phyloP scores from a whole-genome alignment of 768 basidiomycete species.

The Lactarius sp. region DNA sequence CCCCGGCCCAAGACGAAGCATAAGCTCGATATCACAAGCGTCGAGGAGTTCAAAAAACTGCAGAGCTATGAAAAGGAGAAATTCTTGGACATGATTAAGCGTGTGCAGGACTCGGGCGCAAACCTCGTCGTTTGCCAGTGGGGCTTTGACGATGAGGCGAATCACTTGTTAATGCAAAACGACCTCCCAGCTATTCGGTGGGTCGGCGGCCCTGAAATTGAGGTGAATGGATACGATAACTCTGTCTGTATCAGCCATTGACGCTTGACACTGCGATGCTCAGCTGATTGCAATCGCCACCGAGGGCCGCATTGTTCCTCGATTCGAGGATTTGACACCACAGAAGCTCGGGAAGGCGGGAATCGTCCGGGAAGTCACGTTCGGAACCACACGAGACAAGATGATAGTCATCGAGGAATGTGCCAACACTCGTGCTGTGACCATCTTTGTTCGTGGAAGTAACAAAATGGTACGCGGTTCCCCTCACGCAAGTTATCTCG shows the following conservation, averaged over 20 bases:
- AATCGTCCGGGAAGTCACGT: slow-evolving; percentile 87
- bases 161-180: slow-evolving; percentile 96
- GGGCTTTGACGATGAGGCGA: slow-evolving; percentile 99
- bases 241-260: background rate
- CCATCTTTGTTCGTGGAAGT: slow-evolving; percentile 93
- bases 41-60: slow-evolving; percentile 95
- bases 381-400: slow-evolving; percentile 97
- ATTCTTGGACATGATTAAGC: slow-evolving; percentile 94
- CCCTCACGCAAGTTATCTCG: background rate
- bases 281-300: slow-evolving; percentile 98
- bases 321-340: slow-evolving; percentile 91
- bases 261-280: slow-evolving; percentile 3
- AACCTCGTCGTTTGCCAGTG: slow-evolving; percentile 99
- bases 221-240: slow-evolving; percentile 46
- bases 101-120: slow-evolving; percentile 93
- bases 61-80: slow-evolving; percentile 94
- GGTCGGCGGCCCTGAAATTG: slow-evolving; percentile 99
- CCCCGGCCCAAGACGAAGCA: slow-evolving; percentile 99
- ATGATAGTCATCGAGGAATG: slow-evolving; percentile 99
- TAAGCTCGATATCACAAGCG: slow-evolving; percentile 93
- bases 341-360: slow-evolving; percentile 94
- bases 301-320: slow-evolving; percentile 94
- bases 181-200: slow-evolving; percentile 95
- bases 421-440: slow-evolving; percentile 93
- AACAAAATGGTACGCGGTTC: slow-evolving; percentile 88